Base-by-base conservation (phyloP, 495 filamentous ascomycete genomes). In the Hypoxylon perforatum region DNA sequence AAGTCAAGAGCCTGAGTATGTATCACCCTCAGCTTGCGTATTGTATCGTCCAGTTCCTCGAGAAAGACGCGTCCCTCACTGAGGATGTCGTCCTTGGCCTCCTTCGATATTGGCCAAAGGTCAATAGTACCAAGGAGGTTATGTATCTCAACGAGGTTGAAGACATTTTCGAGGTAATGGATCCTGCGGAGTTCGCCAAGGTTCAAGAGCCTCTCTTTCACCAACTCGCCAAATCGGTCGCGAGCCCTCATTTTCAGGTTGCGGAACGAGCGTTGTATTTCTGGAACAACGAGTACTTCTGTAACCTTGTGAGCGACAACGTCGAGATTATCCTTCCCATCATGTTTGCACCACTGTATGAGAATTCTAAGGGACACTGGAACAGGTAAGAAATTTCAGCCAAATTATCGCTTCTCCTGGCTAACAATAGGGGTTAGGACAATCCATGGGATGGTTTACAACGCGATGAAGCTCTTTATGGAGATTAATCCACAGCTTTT, bases 201-300 rank as follows among this genome's bases (percentile, higher is more conserved):
- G 94, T 99, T 28, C 95, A 99, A 78, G 95, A 97, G 66, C 94
- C 94, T 15, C 81, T 99, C 39, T 99, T 99, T 83, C 90, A 95
- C 65, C 95, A 99, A 74, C 84, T 99, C 53, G 94, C 95, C 21
- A 98, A 98, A 77, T 97, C 94, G 17, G 95, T 99, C 35, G 95
- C 95, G 19, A 98, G 96, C 67, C 95, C 95, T 17, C 95, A 99
- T 80, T 99, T 99, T 81, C 95, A 99, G 86, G 95, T 99, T 42
- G 95, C 95, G 30, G 95, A 99, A 75, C 87, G 95, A 67, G 95
- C 96, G 1, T 87, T 99, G 21, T 99, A 99, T 80, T 99, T 98
- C 83, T 99, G 95, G 95, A 99, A 99, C 79, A 99, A 99, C 74
- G 95, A 99, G 75, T 99, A 99, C 72, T 99, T 99, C 82, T 99